Evolutionary conservation across 2,329 filamentous ascomycete genomes (phyloP), one percentile per base, ranked within the genome.

Genomic region (Mariannaea elegans): DNA sequence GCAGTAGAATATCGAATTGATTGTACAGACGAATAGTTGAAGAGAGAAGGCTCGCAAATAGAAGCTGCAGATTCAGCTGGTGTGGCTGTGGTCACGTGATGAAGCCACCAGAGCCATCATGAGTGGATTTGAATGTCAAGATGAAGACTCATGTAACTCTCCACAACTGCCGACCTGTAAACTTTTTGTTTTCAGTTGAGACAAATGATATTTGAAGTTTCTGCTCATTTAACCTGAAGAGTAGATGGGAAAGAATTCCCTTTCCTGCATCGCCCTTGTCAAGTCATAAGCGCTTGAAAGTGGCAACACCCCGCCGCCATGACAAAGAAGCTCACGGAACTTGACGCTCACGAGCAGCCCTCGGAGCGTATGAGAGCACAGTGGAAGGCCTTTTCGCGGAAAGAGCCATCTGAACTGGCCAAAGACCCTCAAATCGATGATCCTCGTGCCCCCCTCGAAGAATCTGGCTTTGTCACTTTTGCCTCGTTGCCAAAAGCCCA

Each of bases 321-420:
- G 73, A 58, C 67, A 7, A 47, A 61, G 39, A 66, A 62, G n/a
- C 69, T 72, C 42, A 59, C 64, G 7, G 80, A 82, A 18, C 80
- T 94, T 3, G 90, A 97, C 76, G 89, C 93, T 24, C 87, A 94
- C 73, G 87, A 93, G 75, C 88, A 89, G 68, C 92, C 93, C 2
- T 91, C 93, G 3, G 86, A 88, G 12, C 76, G 81, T 48, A 81
- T 97, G 65, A 87, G 89, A 62, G 79, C 84, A 44, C 79, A 87
- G 53, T 97, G 93, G 85, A 97, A 97, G 75, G 79, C 78, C 39
- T 92, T 90, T 67, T 87, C 90, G 21, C 89, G 85, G 64, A 81
- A 86, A 34, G 83, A 87, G 0, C 75, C 82, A 3, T 69, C 76
- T 7, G 79, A 81, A 2, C 75, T 91, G n/a, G 69, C 81, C 7